Base-by-base conservation (phyloP, 2,329 filamentous ascomycete genomes). In the Tolypocladium endophyticum region DNA sequence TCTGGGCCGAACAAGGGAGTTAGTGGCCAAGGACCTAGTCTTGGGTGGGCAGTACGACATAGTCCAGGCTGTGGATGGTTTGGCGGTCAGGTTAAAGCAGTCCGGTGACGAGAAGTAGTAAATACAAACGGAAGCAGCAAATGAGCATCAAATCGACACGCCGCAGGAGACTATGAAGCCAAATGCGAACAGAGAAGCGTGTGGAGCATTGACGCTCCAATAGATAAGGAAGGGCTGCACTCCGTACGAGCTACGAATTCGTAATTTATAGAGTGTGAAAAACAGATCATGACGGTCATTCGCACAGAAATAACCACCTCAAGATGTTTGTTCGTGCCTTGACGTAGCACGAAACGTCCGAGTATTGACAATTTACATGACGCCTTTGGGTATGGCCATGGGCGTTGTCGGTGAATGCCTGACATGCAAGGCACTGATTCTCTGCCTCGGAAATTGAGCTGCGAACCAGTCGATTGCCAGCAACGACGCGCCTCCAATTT, bases 11-110 rank as follows among this genome's bases (percentile, higher is more conserved):
- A 99, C 94, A n/a, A 86, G 93, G 62, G 94, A 99, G 75, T 73
- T 99, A 58, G 95, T 96, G 1, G 89, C 96, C 64, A 99, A 99
- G 77, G 94, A 97, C 72, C 79, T 97, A 45, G 93, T 94, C 69
- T 78, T 92, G 38, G 86, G 89, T 16, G 92, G 92, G 2, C 88
- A 87, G 72, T 97, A 96, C 70, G 81, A 85, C 63, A 81, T 93
- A 62, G 69, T 73, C 56, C 72, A 71, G 60, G 71, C 39, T 70
- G 71, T 38, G 74, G 72, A n/a, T 62, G 72, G 73, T 35, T 69
- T 78, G 6, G 73, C 73, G 2, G 72, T 82, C 25, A 74, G 74
- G 65, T 66, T 80, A 63, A 74, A 76, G 63, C 73, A 76, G 63
- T 72, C 74, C 2, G 73, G 77, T 35, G 74, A 78, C 23, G 67